phyloP scores from a whole-genome alignment of 352 stramenopile species.

The Phytophthora foliorum region DNA sequence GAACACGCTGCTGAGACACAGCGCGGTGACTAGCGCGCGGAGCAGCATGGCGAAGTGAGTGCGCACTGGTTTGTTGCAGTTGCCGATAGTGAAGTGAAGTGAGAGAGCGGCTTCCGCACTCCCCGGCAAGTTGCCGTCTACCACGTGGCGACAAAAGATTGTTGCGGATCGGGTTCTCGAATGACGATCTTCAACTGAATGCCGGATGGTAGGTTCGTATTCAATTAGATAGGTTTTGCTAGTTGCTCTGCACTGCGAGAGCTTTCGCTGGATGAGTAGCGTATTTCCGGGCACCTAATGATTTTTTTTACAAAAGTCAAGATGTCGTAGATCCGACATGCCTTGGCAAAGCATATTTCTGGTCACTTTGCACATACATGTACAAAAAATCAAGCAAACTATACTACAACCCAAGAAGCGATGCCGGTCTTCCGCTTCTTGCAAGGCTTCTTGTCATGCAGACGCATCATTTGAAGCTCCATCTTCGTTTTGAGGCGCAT shows the following conservation, averaged over 20 bases:
- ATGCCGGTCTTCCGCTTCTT: too few relatives aligned
- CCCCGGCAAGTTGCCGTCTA: neutral
- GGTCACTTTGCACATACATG: too few relatives aligned
- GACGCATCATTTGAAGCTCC: too few relatives aligned
- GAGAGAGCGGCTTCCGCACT: slow-evolving; percentile 19
- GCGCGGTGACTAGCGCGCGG: slow-evolving; percentile 16
- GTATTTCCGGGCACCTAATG: too few relatives aligned
- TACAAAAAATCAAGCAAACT: too few relatives aligned
- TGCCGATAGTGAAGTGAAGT: slow-evolving; percentile 25
- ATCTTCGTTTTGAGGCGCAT: too few relatives aligned
- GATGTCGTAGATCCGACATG: too few relatives aligned
- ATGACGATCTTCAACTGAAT: slow-evolving; percentile 25
- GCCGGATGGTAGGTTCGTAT: slow-evolving; percentile 11
- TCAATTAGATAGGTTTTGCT: slow-evolving; percentile 18
- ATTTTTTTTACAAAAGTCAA: too few relatives aligned
- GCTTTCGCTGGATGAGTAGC: too few relatives aligned
- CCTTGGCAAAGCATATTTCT: too few relatives aligned
- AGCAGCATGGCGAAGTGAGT: slow-evolving; percentile 14
- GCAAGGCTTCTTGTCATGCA: too few relatives aligned
- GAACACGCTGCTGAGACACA: slow-evolving; percentile 25
- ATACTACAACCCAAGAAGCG: too few relatives aligned
- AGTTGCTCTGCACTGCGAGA: slow-evolving; percentile 1
- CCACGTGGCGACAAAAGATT: slow-evolving; percentile 38
- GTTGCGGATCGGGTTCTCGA: slow-evolving; percentile 5
- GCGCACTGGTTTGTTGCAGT: slow-evolving; percentile 15